These are phyloP conservation scores for Serendipita indica DNA, from an alignment of 768 basidiomycete species.

Conservation along the genomic window DNA sequence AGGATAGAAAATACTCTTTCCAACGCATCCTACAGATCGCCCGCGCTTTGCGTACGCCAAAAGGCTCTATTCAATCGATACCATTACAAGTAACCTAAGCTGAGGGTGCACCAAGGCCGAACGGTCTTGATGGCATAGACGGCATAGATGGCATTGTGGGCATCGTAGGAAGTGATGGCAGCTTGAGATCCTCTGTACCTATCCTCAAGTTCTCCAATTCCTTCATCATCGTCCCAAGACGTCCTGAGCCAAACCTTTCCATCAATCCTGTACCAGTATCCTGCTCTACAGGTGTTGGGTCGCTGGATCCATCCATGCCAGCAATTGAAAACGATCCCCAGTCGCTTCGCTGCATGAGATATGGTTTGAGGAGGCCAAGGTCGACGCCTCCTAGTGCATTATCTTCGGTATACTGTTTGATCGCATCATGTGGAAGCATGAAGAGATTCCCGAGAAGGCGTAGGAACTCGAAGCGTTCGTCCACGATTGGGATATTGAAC, in stretches of 20 bases:
- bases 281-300: conserved; percentile 28
- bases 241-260: conserved; percentile 45
- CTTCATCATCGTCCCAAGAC: conserved; percentile 76
- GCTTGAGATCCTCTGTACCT: conserved; percentile 14
- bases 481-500: conserved; percentile 71
- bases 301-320: conserved; percentile 16
- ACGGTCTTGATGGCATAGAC: neutral
- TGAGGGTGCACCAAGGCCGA: neutral
- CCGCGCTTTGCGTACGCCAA: neutral
- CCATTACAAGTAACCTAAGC: neutral
- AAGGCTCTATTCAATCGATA: neutral
- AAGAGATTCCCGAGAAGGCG: conserved; percentile 95
- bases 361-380: conserved; percentile 69
- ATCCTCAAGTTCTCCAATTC: conserved; percentile 59
- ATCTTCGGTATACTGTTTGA: conserved; percentile 91
- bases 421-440: conserved; percentile 87
- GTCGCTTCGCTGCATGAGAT: conserved; percentile 79
- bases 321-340: conserved; percentile 66
- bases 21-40: neutral
- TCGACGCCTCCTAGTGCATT: conserved; percentile 89
- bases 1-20: neutral
- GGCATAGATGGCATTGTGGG: conserved; percentile 5
- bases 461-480: conserved; percentile 95
- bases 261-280: conserved; percentile 42
- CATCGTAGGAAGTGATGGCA: neutral